Conservation (phyloP, 75 land plant genomes). For the Cryptomeria japonica region DNA sequence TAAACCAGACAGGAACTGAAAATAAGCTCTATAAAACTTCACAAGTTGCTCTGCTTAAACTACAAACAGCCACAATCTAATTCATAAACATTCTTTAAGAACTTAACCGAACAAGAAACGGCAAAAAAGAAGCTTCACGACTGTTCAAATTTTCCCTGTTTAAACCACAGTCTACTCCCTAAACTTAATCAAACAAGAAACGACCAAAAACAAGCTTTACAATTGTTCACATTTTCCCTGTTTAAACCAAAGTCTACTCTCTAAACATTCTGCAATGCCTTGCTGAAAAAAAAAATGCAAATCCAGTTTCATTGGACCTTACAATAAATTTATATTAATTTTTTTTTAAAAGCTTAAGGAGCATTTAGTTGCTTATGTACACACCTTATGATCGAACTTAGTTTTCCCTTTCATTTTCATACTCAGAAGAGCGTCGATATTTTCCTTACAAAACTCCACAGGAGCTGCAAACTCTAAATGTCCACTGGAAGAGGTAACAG, state of each 20-base stretch:
- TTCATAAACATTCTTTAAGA: not conserved
- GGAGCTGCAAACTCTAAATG: not conserved
- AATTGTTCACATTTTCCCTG: not conserved
- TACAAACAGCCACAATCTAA: not conserved
- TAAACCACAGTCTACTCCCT: not conserved
- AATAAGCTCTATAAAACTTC: not conserved
- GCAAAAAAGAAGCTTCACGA: too few species aligned
- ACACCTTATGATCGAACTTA: conserved; percentile 72
- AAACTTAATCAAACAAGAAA: not conserved
- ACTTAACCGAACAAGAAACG: not conserved
- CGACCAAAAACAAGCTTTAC: not conserved
- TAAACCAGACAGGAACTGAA: not conserved
- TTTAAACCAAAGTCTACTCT: not conserved
- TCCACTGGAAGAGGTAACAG: conserved; percentile 2
- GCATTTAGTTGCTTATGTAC: not conserved
- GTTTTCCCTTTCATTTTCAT: conserved; percentile 67
- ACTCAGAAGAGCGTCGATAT: conserved; percentile 52
- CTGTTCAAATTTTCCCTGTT: not conserved
- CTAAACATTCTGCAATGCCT: not conserved
- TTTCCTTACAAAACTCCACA: conserved; percentile 38
- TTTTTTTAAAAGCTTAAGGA: not conserved
- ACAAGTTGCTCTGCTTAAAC: not conserved
- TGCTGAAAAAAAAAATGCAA: not conserved
- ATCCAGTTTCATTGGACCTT: too few species aligned
- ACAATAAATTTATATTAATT: too few species aligned